Percentiles rank a stretch among this genome's conserved stretches.
phyloP scores from a whole-genome alignment of 768 basidiomycete genomes.

The Xerocomus potaroensis region DNA sequence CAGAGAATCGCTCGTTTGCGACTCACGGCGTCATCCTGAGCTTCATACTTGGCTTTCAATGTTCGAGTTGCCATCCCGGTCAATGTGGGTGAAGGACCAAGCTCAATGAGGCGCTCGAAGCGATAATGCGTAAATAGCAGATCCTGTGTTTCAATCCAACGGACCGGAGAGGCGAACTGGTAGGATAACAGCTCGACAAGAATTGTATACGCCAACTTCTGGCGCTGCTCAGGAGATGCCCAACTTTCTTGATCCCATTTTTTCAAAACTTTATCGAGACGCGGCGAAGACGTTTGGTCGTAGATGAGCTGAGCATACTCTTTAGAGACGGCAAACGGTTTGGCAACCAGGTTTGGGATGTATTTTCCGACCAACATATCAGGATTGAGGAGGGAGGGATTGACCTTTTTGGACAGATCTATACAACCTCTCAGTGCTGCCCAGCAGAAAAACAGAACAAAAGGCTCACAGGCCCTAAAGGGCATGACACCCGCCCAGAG shows the following conservation, averaged over 20 bases:
- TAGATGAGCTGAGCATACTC: constrained; percentile 94
- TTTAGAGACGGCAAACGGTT: constrained; percentile 76
- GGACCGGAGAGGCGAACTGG: constrained; percentile 96
- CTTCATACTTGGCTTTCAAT: constrained; percentile 90
- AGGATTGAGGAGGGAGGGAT: constrained; percentile 84
- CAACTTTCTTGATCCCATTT: constrained; percentile 92
- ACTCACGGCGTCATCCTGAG: constrained; percentile 78
- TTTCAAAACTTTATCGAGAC: constrained; percentile 90
- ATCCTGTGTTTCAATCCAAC: constrained; percentile 99
- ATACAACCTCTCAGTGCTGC: not conserved
- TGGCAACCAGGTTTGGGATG: constrained; percentile 93
- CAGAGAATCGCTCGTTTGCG: constrained; percentile 81
- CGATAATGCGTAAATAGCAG: constrained; percentile 79
- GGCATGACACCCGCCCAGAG: constrained; percentile 98
- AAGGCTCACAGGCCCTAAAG: constrained; percentile 87
- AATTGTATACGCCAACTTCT: constrained; percentile 92
- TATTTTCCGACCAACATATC: constrained; percentile 94
- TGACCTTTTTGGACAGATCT: constrained; percentile 99
- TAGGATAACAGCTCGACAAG: constrained; percentile 96
- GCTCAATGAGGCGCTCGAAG: constrained; percentile 92
- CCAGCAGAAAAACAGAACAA: not conserved
- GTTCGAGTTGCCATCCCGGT: constrained; percentile 93
- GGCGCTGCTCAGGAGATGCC: constrained; percentile 76
- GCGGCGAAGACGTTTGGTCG: constrained; percentile 93
- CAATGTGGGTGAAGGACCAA: constrained; percentile 94